A percentile compares a stretch with the other conserved stretches of the same genome.
Evolutionary conservation across 768 basidiomycete species (phyloP).

Genomic region (Cyclocybe aegerita): DNA sequence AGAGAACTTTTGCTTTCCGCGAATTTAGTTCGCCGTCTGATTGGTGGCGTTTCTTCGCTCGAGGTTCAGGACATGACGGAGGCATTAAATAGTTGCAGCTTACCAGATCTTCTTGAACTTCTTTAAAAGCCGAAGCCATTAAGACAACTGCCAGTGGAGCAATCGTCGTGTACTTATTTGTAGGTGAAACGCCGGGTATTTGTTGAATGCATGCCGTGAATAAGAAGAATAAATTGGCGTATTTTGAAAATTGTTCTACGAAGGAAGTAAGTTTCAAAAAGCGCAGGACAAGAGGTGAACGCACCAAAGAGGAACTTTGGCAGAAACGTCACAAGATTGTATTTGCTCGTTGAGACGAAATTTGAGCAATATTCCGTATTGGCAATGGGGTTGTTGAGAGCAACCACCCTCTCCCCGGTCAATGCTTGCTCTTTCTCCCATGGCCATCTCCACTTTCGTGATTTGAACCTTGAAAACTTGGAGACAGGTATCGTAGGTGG

Average conservation of each 20-base stretch:
- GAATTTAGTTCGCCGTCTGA: slow-evolving; percentile 92
- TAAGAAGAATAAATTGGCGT: slow-evolving; percentile 97
- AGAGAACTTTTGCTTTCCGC: slow-evolving; percentile 74
- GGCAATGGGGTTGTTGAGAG: slow-evolving; percentile 73
- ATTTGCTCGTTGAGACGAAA: slow-evolving; percentile 92
- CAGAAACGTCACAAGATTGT: slow-evolving; percentile 82
- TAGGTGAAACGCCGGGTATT: slow-evolving; percentile 96
- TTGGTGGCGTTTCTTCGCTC: slow-evolving; percentile 86
- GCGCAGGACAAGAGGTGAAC: slow-evolving; percentile 20
- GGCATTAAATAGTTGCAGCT: slow-evolving; percentile 21
- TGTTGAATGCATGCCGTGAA: slow-evolving; percentile 98
- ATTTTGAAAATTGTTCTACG: slow-evolving; percentile 96
- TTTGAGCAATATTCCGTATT: slow-evolving; percentile 76
- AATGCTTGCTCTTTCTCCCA: slow-evolving; percentile 72
- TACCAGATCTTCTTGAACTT: slow-evolving; percentile 91
- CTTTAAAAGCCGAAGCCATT: slow-evolving; percentile 93
- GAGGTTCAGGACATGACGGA: background rate
- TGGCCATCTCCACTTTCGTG: slow-evolving; percentile 75
- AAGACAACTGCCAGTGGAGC: slow-evolving; percentile 85
- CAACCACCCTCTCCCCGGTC: slow-evolving; percentile 75
- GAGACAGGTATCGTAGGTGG: slow-evolving; percentile 23
- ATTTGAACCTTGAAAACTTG: slow-evolving; percentile 22
- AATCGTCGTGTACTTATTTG: slow-evolving; percentile 93
- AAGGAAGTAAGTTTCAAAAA: slow-evolving; percentile 8
- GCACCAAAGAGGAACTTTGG: slow-evolving; percentile 92